phyloP scores from a whole-genome alignment of 1,284 basidiomycete genomes.

The Puccinia polysora region DNA sequence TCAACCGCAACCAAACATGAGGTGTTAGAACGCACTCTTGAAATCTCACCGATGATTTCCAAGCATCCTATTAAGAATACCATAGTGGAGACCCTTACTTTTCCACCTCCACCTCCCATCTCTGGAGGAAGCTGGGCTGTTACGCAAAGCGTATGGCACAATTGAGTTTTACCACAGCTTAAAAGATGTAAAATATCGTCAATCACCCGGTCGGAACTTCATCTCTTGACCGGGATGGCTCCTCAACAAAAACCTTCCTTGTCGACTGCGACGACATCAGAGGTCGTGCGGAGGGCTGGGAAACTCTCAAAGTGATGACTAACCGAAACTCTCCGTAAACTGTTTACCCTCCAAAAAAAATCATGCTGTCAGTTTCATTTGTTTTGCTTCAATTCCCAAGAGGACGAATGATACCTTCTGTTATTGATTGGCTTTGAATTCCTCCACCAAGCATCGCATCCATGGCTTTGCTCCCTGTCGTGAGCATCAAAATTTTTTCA shows the following conservation, averaged over 20 bases:
- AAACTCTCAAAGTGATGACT: conserved; percentile 43
- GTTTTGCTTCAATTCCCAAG: too few relatives aligned
- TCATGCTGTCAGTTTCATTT: background rate
- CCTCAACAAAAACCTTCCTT: too few relatives aligned
- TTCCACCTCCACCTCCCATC: conserved; percentile 81
- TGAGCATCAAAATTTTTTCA: conserved; percentile 70
- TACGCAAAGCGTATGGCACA: conserved; percentile 87
- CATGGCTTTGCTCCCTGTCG: conserved; percentile 84
- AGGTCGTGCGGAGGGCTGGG: background rate
- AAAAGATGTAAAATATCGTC: conserved; percentile 1
- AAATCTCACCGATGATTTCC: background rate
- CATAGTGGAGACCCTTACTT: conserved; percentile 57
- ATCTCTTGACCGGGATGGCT: background rate
- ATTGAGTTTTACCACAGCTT: conserved; percentile 78
- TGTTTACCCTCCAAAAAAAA: background rate
- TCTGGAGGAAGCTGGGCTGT: conserved; percentile 79
- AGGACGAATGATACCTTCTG: conserved; percentile 28
- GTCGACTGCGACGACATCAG: too few relatives aligned
- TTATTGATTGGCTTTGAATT: conserved; percentile 43
- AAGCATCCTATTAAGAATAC: background rate
- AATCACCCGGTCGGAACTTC: too few relatives aligned
- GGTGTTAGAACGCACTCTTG: background rate
- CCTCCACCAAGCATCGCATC: conserved; percentile 57
- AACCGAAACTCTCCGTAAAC: conserved; percentile 41
- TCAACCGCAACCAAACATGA: background rate